Evolutionary conservation across 129 eudicot genomes (phyloP).

Genomic region (Chrysanthemum lavandulifolium): DNA sequence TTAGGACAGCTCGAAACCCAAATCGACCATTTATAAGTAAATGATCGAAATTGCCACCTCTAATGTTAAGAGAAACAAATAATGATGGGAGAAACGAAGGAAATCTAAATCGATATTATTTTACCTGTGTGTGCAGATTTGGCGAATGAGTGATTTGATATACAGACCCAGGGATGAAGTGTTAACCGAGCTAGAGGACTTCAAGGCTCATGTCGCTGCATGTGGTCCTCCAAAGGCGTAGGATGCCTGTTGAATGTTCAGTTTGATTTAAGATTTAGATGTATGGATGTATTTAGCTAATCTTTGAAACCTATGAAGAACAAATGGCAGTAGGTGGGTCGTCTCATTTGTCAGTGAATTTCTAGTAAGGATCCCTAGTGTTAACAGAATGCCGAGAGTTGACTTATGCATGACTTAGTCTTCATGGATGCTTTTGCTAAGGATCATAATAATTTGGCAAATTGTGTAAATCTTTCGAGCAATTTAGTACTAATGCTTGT

Average conservation of each 20-base stretch:
- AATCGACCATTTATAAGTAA: neutral
- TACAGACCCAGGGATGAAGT: constrained; percentile 79
- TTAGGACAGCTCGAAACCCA: neutral
- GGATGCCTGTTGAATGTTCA: neutral
- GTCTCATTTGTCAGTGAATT: neutral
- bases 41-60: neutral
- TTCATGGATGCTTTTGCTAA: neutral
- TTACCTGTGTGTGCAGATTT: constrained; percentile 47
- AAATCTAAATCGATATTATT: neutral
- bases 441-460: neutral
- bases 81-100: neutral
- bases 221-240: constrained; percentile 48
- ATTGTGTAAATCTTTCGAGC: too few relatives aligned
- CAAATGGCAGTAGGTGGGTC: neutral
- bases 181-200: constrained; percentile 67
- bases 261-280: neutral
- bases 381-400: neutral
- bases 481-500: too few relatives aligned
- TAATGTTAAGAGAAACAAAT: too few relatives aligned
- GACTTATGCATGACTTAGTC: neutral
- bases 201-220: constrained; percentile 65
- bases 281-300: neutral
- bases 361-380: neutral
- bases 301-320: neutral
- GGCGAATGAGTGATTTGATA: constrained; percentile 88